Evolutionary conservation across 768 basidiomycete genomes (phyloP), one percentile per base, ranked within the genome.

Genomic region (Psilocybe sp.): DNA sequence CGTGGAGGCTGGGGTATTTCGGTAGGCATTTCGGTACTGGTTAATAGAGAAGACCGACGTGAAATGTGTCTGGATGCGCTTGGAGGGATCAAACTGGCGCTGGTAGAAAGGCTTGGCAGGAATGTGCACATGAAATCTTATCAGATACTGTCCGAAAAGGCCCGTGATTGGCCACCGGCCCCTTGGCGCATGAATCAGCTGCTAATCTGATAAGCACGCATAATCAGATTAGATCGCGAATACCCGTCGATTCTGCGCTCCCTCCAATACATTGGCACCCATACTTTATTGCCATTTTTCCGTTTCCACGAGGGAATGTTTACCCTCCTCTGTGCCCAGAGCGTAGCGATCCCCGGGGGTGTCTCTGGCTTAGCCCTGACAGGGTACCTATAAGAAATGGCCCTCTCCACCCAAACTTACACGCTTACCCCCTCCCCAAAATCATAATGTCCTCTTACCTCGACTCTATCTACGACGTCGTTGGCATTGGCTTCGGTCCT

Each of bases 401-500:
- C 23, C 4, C 3, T 28, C 23, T 28, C 23, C 23, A 28, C 23
- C 23, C 23, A 28, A 7, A 28, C 3, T 28, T 7, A 3, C 23
- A 3, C 23, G 32, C 38, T 28, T 39, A 18, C 36, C 34, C 5
- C 23, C 40, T 51, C 28, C 18, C 37, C 38, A 19, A 35, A 37
- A 38, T 45, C 52, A 50, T 50, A 38, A 63, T 60, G 55, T 46
- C 48, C 46, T 49, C 54, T 12, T 33, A 47, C 3, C 19, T 55
- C 12, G 60, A 64, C 14, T 51, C 46, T 12, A 51, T 69, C 15
- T 74, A 70, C 63, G 78, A 81, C 62, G 55, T 78, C 20, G 65
- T 81, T 47, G 76, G 77, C 40, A 58, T 79, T 13, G 79, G 79
- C 2, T 80, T 79, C 47, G 79, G 79, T 10, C 79, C 79, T 18